Evolutionary conservation across 2,329 filamentous ascomycete species (phyloP).

Genomic region (Aspergillus cejpii): DNA sequence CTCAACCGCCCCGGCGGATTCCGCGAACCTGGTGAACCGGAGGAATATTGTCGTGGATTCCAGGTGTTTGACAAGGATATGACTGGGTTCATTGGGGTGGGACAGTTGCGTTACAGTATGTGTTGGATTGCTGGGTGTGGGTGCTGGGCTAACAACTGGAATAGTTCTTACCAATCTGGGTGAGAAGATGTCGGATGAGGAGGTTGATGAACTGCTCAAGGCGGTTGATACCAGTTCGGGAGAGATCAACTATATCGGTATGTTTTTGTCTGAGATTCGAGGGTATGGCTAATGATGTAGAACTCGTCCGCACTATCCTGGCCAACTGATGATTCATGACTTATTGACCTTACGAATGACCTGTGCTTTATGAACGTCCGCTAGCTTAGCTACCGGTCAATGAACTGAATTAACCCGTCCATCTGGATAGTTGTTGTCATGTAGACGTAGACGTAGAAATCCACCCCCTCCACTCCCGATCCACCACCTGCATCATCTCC

Average conservation of each 20-base stretch:
- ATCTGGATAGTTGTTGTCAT: too few species aligned
- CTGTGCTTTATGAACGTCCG: too few species aligned
- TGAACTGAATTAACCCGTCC: too few species aligned
- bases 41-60: conserved; percentile 97
- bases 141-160: conserved; percentile 2
- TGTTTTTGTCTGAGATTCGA: conserved; percentile 24
- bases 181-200: conserved; percentile 98
- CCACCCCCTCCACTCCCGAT: conserved; percentile 35
- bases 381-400: too few species aligned
- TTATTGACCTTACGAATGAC: conserved; percentile 15
- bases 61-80: conserved; percentile 99
- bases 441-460: conserved; percentile 1
- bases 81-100: conserved; percentile 95
- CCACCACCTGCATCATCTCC: conserved; percentile 25
- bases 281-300: conserved; percentile 38
- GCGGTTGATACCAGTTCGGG: conserved; percentile 92
- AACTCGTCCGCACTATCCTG: conserved; percentile 79
- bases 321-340: conserved; percentile 57
- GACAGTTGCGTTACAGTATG: conserved; percentile 82
- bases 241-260: conserved; percentile 96
- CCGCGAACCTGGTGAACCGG: conserved; percentile 93
- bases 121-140: conserved; percentile 5
- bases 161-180: conserved; percentile 88
- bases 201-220: conserved; percentile 98
- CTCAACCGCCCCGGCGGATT: conserved; percentile 97